A percentile compares a stretch with the other conserved stretches of the same genome.
Evolutionary conservation across 495 filamentous ascomycete genomes (phyloP).

Genomic region (Patellaria atrata): DNA sequence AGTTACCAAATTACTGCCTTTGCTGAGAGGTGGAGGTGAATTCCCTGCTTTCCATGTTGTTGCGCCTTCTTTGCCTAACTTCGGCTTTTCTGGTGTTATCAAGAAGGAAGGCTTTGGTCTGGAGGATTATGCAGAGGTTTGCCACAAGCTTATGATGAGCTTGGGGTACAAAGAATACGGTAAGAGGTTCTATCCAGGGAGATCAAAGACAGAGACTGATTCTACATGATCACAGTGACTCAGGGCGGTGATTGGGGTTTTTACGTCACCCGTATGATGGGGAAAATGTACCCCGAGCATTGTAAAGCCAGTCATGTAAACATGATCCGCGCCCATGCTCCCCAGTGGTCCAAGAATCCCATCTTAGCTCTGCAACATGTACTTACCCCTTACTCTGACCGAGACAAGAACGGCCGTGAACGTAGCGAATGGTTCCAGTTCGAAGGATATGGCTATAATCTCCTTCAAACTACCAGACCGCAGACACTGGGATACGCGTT

Average conservation of each 20-base stretch:
- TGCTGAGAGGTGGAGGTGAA: conserved; percentile 31
- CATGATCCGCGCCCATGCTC: conserved; percentile 33
- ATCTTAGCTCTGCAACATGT: conserved; percentile 32
- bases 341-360: conserved; percentile 26
- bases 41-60: conserved; percentile 52
- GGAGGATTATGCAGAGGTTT: conserved; percentile 44
- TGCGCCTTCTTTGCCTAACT: conserved; percentile 56
- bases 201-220: not conserved
- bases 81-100: conserved; percentile 48
- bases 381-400: conserved; percentile 23
- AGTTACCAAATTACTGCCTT: conserved; percentile 45
- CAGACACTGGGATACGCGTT: conserved; percentile 37
- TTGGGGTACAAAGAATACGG: conserved; percentile 55
- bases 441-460: conserved; percentile 30
- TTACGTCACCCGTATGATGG: conserved; percentile 44
- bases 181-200: conserved; percentile 8
- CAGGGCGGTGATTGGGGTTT: conserved; percentile 59
- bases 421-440: conserved; percentile 23
- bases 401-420: conserved; percentile 22
- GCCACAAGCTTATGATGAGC: conserved; percentile 51
- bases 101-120: conserved; percentile 42
- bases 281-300: conserved; percentile 38
- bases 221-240: too few species aligned
- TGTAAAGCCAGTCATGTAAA: conserved; percentile 54
- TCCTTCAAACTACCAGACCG: conserved; percentile 33